Conservation (phyloP, 768 basidiomycete species). For the Neoboletus brunneissimus region DNA sequence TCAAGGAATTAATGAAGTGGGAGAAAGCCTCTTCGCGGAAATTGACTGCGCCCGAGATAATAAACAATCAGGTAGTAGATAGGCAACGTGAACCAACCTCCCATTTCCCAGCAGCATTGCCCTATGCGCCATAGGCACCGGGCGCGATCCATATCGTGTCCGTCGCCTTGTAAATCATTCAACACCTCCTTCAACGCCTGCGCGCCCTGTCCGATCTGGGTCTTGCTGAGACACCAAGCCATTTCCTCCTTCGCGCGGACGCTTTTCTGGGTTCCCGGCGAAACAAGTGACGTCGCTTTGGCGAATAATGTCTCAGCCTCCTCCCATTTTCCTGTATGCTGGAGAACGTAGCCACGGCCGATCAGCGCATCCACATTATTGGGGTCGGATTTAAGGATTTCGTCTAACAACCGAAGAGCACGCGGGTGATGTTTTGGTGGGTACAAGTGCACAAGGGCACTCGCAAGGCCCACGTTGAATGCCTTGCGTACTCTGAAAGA, state of each 20-base stretch:
- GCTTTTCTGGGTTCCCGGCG: slow-evolving; percentile 44
- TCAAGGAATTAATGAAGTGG: slow-evolving; percentile 76
- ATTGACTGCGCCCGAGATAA: slow-evolving; percentile 35
- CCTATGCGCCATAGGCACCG: slow-evolving; percentile 87
- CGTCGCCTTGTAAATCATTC: slow-evolving; percentile 41
- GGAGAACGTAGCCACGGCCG: slow-evolving; percentile 70
- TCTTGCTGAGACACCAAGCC: slow-evolving; percentile 71
- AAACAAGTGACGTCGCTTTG: slow-evolving; percentile 47
- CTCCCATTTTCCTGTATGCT: slow-evolving; percentile 61
- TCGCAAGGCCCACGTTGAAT: slow-evolving; percentile 70
- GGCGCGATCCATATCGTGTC: slow-evolving; percentile 59
- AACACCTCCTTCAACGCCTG: slow-evolving; percentile 49
- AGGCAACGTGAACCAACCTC: slow-evolving; percentile 45
- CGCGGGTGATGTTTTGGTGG: slow-evolving; percentile 87
- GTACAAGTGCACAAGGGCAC: slow-evolving; percentile 77
- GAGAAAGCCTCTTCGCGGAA: slow-evolving; percentile 67
- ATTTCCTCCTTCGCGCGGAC: slow-evolving; percentile 74
- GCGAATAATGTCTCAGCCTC: slow-evolving; percentile 65
- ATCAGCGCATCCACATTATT: slow-evolving; percentile 66
- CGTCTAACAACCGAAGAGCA: slow-evolving; percentile 71
- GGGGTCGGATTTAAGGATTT: slow-evolving; percentile 62
- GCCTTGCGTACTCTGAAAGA: slow-evolving; percentile 56
- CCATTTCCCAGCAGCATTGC: slow-evolving; percentile 66
- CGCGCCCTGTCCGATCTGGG: slow-evolving; percentile 51
- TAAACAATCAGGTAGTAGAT: background rate